Base-by-base conservation (phyloP, 2,329 filamentous ascomycete genomes). In the Talaromyces sp. region DNA sequence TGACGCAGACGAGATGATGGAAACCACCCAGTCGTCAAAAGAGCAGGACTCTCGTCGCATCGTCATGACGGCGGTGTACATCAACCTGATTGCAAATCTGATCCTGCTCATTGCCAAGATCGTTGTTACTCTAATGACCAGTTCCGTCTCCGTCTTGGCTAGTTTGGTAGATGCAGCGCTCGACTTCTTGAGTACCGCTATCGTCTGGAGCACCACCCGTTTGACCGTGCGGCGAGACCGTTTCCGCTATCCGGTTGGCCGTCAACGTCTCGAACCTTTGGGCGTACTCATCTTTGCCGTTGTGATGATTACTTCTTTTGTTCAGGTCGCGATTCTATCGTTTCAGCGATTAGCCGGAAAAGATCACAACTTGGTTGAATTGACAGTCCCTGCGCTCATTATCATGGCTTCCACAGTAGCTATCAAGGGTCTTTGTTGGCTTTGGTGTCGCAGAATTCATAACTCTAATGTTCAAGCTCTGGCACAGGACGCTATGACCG, bases 391-490 rank as follows among this genome's bases (percentile, higher is more conserved):
- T 0, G 89, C 92, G 5, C 87, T 96, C 63, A 78, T 80, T 56
- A 93, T 96, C 73, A 96, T 96, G 92, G 77, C 88, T 5, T 81
- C 84, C 42, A 96, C 92, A 0, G 89, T 96, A 42, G 75, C 93
- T 48, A 88, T 96, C 75, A 96, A 96, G 74, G 86, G 89, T 21
- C 77, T 85, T 9, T 93, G 90, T 76, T 96, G 91, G 90, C 72
- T 96, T 42, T 96, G 90, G 90, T 96, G 91, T 73, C 89, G 92
- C 6, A 75, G 95, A 37, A 90, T 96, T 67, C 91, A 86, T 68
- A 96, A 96, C 73, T 92, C 89, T 2, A 91, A 88, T 65, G 92
- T 96, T 4, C 91, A 93, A 72, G 91, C 92, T 1, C 79, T 96
- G 67, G 86, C 86, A 0, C 85, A 88, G 68, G 86, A 88, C 66